phyloP scores from a whole-genome alignment of 345 rosid species.

The Pugionium cornutum region DNA sequence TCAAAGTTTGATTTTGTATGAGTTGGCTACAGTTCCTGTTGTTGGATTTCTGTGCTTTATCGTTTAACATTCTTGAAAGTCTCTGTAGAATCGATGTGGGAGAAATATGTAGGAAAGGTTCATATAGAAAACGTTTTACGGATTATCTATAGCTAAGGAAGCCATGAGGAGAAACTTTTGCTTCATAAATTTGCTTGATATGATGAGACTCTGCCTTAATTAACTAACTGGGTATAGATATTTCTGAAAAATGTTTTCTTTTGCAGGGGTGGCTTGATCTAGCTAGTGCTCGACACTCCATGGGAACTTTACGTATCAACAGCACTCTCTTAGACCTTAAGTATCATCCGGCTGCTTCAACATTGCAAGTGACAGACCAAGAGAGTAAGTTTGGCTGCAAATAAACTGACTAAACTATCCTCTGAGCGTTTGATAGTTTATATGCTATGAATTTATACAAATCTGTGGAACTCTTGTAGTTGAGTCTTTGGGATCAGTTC shows the following conservation, averaged over 20 bases:
- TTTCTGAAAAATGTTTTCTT: constrained; percentile 9
- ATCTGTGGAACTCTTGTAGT: constrained; percentile 38
- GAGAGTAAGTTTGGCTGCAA: constrained; percentile 42
- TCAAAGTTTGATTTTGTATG: constrained; percentile 4
- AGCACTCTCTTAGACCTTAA: constrained; percentile 73
- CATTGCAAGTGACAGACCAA: constrained; percentile 49
- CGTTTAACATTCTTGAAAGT: neutral
- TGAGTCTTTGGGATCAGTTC: constrained; percentile 48
- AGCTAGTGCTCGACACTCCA: constrained; percentile 85
- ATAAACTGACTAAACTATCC: neutral
- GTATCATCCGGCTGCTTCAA: constrained; percentile 70
- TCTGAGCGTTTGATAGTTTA: neutral
- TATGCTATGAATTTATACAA: neutral
- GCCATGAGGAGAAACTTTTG: neutral
- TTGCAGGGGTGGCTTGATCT: constrained; percentile 89
- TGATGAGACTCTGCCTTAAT: neutral
- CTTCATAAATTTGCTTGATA: neutral
- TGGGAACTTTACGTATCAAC: constrained; percentile 87
- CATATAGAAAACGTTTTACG: neutral
- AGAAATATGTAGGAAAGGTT: too few relatives aligned
- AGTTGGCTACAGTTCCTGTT: neutral
- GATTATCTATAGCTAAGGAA: neutral
- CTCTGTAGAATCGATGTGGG: neutral
- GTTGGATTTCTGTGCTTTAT: too few relatives aligned
- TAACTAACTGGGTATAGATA: constrained; percentile 9